Evolutionary conservation across 768 basidiomycete species (phyloP).

Genomic region (Kwoniella dejecticola): DNA sequence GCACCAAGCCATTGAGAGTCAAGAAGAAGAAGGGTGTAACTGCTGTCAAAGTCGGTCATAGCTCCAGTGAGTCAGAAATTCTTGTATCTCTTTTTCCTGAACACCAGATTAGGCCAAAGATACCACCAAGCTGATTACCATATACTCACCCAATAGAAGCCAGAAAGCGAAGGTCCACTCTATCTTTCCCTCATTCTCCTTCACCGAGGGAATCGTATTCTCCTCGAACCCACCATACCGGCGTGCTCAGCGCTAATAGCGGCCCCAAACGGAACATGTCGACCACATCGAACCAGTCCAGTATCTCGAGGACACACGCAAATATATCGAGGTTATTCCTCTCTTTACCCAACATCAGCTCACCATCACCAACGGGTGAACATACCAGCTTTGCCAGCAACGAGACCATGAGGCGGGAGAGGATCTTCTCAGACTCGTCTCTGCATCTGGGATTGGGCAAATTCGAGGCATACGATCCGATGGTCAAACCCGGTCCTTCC

Average conservation of each 20-base stretch:
- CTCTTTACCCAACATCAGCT: neutral
- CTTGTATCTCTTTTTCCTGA: neutral
- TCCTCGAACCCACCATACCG: constrained; percentile 2
- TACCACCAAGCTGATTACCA: too few species aligned
- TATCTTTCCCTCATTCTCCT: constrained; percentile 35
- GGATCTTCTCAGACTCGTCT: constrained; percentile 17
- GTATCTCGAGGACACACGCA: constrained; percentile 24
- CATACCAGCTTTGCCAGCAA: too few species aligned
- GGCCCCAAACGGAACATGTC: constrained; percentile 2
- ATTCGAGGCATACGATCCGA: constrained; percentile 29
- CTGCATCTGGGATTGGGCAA: constrained; percentile 39
- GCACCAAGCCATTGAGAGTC: constrained; percentile 38
- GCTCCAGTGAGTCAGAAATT: constrained; percentile 26
- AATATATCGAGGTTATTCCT: constrained; percentile 40
- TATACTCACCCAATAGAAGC: too few species aligned
- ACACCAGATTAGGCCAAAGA: neutral
- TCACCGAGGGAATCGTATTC: constrained; percentile 20
- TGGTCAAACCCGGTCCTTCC: constrained; percentile 32
- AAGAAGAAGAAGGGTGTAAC: constrained; percentile 27
- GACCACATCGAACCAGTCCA: constrained; percentile 17
- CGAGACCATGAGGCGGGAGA: neutral
- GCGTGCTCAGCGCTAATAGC: neutral
- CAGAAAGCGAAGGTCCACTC: constrained; percentile 27
- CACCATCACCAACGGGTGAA: too few species aligned
- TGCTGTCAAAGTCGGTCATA: constrained; percentile 8